Evolutionary conservation across 257 asterid species (phyloP), one percentile per base, ranked within the genome.

Genomic region (Penstemon eatonii): DNA sequence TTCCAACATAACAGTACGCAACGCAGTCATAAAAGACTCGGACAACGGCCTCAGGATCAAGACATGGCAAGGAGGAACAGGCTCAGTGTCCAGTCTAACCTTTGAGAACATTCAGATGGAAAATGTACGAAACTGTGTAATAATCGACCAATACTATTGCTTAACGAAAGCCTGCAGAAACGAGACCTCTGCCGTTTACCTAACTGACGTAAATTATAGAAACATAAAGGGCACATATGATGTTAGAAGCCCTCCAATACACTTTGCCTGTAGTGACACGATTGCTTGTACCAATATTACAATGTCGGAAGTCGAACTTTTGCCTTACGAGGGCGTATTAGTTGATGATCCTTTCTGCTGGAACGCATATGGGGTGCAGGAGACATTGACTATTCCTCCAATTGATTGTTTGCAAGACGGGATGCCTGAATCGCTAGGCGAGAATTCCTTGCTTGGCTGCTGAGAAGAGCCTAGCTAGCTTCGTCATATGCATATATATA

Each of bases 31-130:
- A 55, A 79, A 54, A 40, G 92, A 93, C 4, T 93, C 97, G 0
- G 97, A 93, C 72, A 93, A 90, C 18, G 97, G 97, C 8, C 71
- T 93, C 0, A 73, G 97, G 76, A 88, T 93, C 80, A 93, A 93
- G 81, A 93, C 99, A 44, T 93, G 99, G 99, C 97, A 93, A 60
- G 97, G 99, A 11, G 99, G 99, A 8, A 68, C 95, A 39, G 97
- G 99, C 6, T 94, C 97, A 0, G 96, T 94, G 0, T 39, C 87
- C 1, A 87, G 89, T 37, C 78, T 94, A 56, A 73, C 81, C 40
- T 94, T 94, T 44, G 96, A 91, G 73, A 89, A 85, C 84, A 84
- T 94, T 8, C 91, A 94, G 52, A 89, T 91, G 96, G 96, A 94
- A 8, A 91, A 94, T 60, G 97, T 94, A 5, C 72, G 89, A 4